Base-by-base conservation (phyloP, 2,329 filamentous ascomycete genomes). In the Pseudogymnoascus sp. region DNA sequence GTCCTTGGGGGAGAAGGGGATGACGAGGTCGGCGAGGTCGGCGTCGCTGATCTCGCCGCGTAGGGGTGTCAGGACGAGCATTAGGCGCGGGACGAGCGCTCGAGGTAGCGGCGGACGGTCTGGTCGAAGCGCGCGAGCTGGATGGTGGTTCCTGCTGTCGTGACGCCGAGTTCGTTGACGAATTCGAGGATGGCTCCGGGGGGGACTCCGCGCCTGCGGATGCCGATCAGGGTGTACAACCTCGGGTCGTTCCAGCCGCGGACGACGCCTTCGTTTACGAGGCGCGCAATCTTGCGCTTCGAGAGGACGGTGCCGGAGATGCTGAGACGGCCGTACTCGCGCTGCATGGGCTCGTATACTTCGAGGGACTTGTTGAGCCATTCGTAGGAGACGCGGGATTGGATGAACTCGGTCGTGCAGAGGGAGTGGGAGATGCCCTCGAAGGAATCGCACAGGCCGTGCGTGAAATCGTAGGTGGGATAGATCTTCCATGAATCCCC, bases 391-490 rank as follows among this genome's bases (percentile, higher is more conserved):
- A 90, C 87, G 64, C 93, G 81, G 18, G 90, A 89, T 60, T 90
- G 85, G 67, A 93, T 86, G 70, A 97, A 97, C 74, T 97, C 95
- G 1, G 90, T 93, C 0, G 95, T 97, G 74, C 93, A 97, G 18
- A 97, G 80, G 12, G 89, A 93, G 78, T 97, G 93, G 0, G 93
- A 93, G 70, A 97, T 96, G 16, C 84, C 84, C 75, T 99, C 95
- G 67, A 96, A 91, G 68, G 90, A 93, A 81, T 97, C 95, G 70
- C 90, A 93, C 21, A 97, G 80, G 74, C 90, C 96, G 78, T 96
- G 91, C 0, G 89, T 89, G 73, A 96, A 96, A 74, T 96, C 93
- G 71, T 97, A 97, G 0, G 93, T 96, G 0, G 95, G 95, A 74
- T 96, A 97, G 66, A 97, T 96, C 75, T 87, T 88, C 92, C 93